These are phyloP conservation scores for Chytriomyces sp. DNA, from an alignment of 192 early-diverging fungal species.

Conservation along the genomic window DNA sequence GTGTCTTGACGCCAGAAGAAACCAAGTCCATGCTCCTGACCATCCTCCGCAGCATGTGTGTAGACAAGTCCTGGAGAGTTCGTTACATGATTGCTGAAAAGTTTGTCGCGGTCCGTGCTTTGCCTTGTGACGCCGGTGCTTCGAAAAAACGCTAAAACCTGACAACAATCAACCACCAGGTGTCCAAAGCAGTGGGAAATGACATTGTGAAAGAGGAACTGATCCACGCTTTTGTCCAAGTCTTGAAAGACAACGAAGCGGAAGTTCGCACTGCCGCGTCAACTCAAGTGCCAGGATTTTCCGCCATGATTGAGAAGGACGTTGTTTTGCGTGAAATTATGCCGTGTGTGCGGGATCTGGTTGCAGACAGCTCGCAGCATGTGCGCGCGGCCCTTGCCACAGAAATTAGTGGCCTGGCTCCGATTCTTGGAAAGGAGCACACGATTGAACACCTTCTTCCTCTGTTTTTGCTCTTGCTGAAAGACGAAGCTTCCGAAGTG, in stretches of 20 bases:
- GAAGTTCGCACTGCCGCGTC: slow-evolving; percentile 96
- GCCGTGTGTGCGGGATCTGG: slow-evolving; percentile 91
- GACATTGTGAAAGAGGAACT: slow-evolving; percentile 86
- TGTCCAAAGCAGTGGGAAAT: slow-evolving; percentile 79
- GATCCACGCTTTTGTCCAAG: slow-evolving; percentile 79
- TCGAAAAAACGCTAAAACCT: not conserved
- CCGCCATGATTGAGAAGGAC: slow-evolving; percentile 76
- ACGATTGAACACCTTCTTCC: slow-evolving; percentile 94
- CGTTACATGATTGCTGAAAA: slow-evolving; percentile 99
- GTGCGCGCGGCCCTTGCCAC: slow-evolving; percentile 94
- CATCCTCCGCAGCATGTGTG: slow-evolving; percentile 76
- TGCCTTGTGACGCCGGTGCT: not conserved
- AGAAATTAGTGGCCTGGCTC: slow-evolving; percentile 94
- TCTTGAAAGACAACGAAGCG: slow-evolving; percentile 95
- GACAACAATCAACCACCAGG: slow-evolving; percentile 49
- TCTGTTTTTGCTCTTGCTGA: slow-evolving; percentile 94
- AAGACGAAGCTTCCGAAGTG: slow-evolving; percentile 97
- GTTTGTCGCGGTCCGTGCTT: slow-evolving; percentile 78
- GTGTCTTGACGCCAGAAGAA: slow-evolving; percentile 77
- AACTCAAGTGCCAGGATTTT: slow-evolving; percentile 85
- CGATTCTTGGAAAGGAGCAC: slow-evolving; percentile 90
- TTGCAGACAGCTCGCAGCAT: slow-evolving; percentile 94
- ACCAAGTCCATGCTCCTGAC: slow-evolving; percentile 73
- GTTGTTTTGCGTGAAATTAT: slow-evolving; percentile 80
- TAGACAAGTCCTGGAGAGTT: slow-evolving; percentile 98